These are phyloP conservation scores for Acmispon strigosus DNA, from an alignment of 306 rosid genomes.

Conservation along the genomic window DNA sequence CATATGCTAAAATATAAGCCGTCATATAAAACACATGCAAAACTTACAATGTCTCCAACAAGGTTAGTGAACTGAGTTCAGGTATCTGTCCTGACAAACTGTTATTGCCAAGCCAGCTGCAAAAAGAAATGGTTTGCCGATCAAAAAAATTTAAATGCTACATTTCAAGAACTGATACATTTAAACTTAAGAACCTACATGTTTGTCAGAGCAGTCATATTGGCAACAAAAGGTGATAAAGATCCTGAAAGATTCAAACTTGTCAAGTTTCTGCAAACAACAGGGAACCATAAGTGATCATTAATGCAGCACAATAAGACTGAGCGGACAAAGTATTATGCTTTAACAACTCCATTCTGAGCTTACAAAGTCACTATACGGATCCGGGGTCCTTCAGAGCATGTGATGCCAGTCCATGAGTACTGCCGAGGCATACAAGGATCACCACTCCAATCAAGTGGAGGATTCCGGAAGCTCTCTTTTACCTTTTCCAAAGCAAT, in stretches of 20 bases:
- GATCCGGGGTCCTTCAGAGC: slow-evolving; percentile 58
- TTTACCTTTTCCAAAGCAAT: slow-evolving; percentile 53
- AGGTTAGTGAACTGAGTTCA: slow-evolving; percentile 55
- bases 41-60: slow-evolving; percentile 74
- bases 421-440: slow-evolving; percentile 75
- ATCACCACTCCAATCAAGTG: slow-evolving; percentile 84
- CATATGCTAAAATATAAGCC: slow-evolving; percentile 4
- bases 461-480: slow-evolving; percentile 52
- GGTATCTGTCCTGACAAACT: slow-evolving; percentile 78
- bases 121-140: slow-evolving; percentile 12
- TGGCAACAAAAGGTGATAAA: slow-evolving; percentile 63
- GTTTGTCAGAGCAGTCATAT: slow-evolving; percentile 69
- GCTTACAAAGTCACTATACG: slow-evolving; percentile 81
- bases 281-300: slow-evolving; percentile 25
- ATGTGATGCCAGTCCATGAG: slow-evolving; percentile 85
- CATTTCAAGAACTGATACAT: neutral
- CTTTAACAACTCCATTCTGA: slow-evolving; percentile 8
- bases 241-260: slow-evolving; percentile 80
- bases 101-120: slow-evolving; percentile 87
- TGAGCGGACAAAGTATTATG: neutral
- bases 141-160: slow-evolving; percentile 3
- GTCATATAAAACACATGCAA: neutral
- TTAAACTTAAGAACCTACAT: slow-evolving; percentile 45
- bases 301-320: slow-evolving; percentile 6
- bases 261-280: slow-evolving; percentile 70